Evolutionary conservation across 179 eudicot species (phyloP), one percentile per base, ranked within the genome.

Genomic region (Corrigiola litoralis): DNA sequence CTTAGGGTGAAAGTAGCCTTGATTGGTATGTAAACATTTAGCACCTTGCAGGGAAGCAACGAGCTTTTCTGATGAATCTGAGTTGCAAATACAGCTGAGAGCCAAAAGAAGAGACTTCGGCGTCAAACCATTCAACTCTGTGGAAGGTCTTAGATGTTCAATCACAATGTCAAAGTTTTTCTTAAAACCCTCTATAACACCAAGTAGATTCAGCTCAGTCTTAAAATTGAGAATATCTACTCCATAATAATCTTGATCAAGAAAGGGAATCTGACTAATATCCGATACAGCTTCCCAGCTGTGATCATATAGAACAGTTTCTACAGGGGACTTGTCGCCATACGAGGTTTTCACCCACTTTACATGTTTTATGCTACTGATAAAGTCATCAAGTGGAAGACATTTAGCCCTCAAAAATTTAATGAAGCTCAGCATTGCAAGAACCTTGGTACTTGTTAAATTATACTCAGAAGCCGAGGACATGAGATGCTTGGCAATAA

Each of bases 401-500:
- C 2, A 52, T 9, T 78, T 73, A 24, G 57, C 68, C 72, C 79
- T 61, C 73, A 85, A 50, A 70, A 59, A 85, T 45, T 44, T 70
- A 3, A 87, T 83, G 31, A 87, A 80, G 13, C 61, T 66, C 3
- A 87, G 82, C 69, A 87, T 79, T 1, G 79, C 77, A 14, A 75
- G 20, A 13, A 85, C 90, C 72, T 83, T 70, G 31, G 47, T 76
- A 38, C 51, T 76, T 0, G 87, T 75, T 51, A 88, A 45, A 53
- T 70, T 67, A 0, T 75, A 75, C n/a, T 55, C 42, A 2, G 59
- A 45, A 50, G 84, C 88, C 68, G 81, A 28, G 1, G 65, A 70
- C 81, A 79, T 81, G 27, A 87, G 83, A 73, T 61, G 87, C 18
- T 81, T 44, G 31, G 81, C 88, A 23, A 81, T 80, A 27, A 71